Evolutionary conservation across 2,329 filamentous ascomycete species (phyloP).

Genomic region (Scytalidium sp.): DNA sequence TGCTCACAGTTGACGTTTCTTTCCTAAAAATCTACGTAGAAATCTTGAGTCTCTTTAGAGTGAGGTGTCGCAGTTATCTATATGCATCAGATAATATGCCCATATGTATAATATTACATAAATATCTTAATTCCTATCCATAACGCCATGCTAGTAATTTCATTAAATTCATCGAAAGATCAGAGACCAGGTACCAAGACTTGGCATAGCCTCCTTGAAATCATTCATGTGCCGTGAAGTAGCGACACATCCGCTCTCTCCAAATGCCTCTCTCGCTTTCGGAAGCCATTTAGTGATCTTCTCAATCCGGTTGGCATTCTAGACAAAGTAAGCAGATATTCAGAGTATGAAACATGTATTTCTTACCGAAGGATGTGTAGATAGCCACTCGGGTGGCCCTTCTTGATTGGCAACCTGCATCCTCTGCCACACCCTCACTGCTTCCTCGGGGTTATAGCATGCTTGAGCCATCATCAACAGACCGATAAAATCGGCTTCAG

Average conservation of each 20-base stretch:
- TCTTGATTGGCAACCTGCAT: conserved; percentile 54
- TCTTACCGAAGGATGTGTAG: conserved; percentile 71
- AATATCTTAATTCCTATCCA: not conserved
- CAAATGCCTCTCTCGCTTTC: conserved; percentile 50
- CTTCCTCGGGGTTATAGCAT: conserved; percentile 70
- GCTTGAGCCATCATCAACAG: conserved; percentile 80
- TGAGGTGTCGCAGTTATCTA: not conserved
- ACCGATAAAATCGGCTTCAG: conserved; percentile 77
- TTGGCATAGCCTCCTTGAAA: not conserved
- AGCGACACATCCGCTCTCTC: conserved; percentile 47
- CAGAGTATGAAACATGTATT: not conserved
- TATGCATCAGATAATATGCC: not conserved
- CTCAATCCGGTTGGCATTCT: conserved; percentile 61
- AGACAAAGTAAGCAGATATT: conserved; percentile 11
- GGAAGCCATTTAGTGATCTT: conserved; percentile 64
- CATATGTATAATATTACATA: not conserved
- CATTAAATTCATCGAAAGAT: not conserved
- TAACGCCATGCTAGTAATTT: not conserved
- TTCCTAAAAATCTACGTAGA: not conserved
- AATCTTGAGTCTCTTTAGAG: not conserved
- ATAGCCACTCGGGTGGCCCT: conserved; percentile 67
- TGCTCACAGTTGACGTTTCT: too few relatives aligned
- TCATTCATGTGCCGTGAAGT: conserved; percentile 10
- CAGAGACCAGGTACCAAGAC: not conserved
- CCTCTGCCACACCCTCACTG: conserved; percentile 62